Evolutionary conservation across 495 filamentous ascomycete genomes (phyloP), one percentile per base, ranked within the genome.

Genomic region (Hyphodiscus hymeniophilus): DNA sequence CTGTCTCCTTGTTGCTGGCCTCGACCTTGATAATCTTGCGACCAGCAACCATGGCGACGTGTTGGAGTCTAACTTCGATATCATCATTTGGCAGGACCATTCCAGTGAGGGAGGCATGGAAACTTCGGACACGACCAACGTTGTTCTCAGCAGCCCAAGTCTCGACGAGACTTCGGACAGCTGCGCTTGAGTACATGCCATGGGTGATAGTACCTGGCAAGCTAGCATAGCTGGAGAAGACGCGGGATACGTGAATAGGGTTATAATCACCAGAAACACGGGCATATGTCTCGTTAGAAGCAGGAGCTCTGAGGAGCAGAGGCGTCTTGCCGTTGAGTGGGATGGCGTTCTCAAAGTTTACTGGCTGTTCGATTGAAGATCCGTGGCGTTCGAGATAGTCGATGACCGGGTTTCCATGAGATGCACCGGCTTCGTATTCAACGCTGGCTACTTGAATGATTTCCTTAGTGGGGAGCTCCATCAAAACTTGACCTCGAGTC

Each of bases 61-160:
- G 92, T 67, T 94, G 87, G 39, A 97, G 74, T 67, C 86, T 91
- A 55, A 96, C 90, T 52, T 88, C 79, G 59, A 99, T 85, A 38
- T 90, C 80, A 57, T 99, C 92, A 59, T 96, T 94, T 23, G 92
- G 92, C 28, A 99, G 73, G 7, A 99, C 92, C 92, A 99, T 99
- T 38, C 91, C 92, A 13, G 95, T 89, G 47, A 99, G 76, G 11
- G 83, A 88, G 51, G 89, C 90, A 64, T 94, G 87, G 76, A 92
- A 99, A 57, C 91, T 95, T 55, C 92, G 82, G 38, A 99, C 94
- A 52, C 94, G 92, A 42, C 94, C 91, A 54, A 96, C 80, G 63
- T 96, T 91, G 70, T 97, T 99, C 70, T 97, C 92, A 15, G 92
- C 94, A 22, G 92, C 94, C 94, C 92, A 97, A 10, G 91, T 96